Conservation (phyloP, 208 protist species). For the Tritrichomonas musculus region DNA sequence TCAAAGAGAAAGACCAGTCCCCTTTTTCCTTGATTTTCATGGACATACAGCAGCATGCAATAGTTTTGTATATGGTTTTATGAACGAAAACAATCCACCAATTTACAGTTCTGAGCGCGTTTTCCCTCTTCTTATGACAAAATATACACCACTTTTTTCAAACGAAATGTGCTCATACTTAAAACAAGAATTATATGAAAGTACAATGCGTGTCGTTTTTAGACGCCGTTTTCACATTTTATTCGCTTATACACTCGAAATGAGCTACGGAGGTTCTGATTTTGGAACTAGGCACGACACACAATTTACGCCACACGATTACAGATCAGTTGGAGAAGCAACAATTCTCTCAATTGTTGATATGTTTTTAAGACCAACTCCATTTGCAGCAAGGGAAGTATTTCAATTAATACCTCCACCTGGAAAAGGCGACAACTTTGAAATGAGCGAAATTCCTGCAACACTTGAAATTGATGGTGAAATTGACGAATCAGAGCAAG, state of each 20-base stretch:
- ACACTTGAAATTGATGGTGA: neutral
- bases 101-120: neutral
- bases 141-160: neutral
- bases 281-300: neutral
- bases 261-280: neutral
- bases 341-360: neutral
- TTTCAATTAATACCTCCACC: neutral
- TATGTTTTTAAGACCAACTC: neutral
- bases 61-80: slow-evolving; percentile 25
- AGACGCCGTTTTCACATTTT: neutral
- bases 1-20: neutral
- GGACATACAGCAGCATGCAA: slow-evolving; percentile 8
- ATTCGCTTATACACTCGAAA: slow-evolving; percentile 21
- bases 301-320: neutral
- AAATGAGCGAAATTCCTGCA: neutral
- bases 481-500: neutral
- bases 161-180: slow-evolving; percentile 25
- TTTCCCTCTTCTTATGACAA: neutral
- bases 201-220: slow-evolving; percentile 25
- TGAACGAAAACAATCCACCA: slow-evolving; percentile 21
- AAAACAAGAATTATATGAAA: neutral
- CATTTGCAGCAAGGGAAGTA: neutral
- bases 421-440: neutral
- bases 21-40: slow-evolving; percentile 18
- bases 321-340: neutral